A percentile compares a stretch with the other conserved stretches of the same genome.
Conservation (phyloP, 108 stramenopile genomes). For the Nannochloropsis salina region DNA sequence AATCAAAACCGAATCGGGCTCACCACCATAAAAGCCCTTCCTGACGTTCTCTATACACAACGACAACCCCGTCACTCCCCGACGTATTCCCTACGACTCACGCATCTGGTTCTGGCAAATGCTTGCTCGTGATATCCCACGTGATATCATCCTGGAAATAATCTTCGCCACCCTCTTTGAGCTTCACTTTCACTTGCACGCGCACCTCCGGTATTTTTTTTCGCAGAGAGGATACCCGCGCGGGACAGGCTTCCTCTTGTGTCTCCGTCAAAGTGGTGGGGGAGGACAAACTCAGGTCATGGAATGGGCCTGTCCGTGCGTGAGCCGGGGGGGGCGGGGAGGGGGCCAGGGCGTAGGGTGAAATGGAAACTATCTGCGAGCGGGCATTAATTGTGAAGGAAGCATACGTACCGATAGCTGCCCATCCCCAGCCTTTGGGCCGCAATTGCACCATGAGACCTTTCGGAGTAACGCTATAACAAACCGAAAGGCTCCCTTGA, state of each 20-base stretch:
- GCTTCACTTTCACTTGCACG: neutral
- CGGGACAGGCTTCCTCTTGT: neutral
- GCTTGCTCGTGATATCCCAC: neutral
- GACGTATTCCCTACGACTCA: neutral
- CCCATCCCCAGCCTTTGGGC: slow-evolving; percentile 2
- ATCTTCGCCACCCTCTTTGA: neutral
- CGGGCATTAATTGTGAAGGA: neutral
- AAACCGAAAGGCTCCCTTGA: too few species aligned
- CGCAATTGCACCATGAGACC: neutral
- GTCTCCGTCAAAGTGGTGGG: neutral
- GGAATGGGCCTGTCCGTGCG: neutral
- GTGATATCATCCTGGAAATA: neutral
- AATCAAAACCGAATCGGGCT: neutral
- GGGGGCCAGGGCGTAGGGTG: neutral
- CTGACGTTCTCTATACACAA: neutral
- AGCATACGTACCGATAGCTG: neutral
- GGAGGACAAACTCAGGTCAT: neutral
- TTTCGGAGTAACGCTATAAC: neutral
- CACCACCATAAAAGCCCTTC: neutral
- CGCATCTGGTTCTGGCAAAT: slow-evolving; percentile 4
- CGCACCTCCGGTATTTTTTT: neutral
- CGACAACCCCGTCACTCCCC: too few species aligned
- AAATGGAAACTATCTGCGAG: neutral
- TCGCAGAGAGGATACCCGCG: neutral
- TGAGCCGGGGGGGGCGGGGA: neutral